These are phyloP conservation scores for Daldinia grandis DNA, from an alignment of 495 filamentous ascomycete species.

Conservation along the genomic window DNA sequence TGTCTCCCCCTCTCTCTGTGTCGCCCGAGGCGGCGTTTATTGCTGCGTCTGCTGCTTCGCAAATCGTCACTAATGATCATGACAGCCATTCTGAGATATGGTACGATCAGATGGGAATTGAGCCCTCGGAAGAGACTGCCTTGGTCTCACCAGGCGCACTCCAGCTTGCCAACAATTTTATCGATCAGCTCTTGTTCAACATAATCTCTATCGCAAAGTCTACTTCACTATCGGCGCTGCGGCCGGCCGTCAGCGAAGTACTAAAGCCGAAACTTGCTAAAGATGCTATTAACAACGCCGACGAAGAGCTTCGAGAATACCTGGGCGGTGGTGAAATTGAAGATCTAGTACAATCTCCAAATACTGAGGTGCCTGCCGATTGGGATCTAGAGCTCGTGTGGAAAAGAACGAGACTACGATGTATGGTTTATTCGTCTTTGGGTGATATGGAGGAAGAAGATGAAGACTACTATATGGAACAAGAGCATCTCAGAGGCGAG, in stretches of 20 bases:
- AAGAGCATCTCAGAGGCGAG: slow-evolving; percentile 69
- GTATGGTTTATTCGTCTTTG: slow-evolving; percentile 97
- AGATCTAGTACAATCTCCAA: slow-evolving; percentile 64
- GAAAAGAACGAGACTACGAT: slow-evolving; percentile 89
- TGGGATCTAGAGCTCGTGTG: slow-evolving; percentile 90
- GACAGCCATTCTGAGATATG: slow-evolving; percentile 72
- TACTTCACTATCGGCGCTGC: slow-evolving; percentile 78
- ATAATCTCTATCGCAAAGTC: slow-evolving; percentile 82
- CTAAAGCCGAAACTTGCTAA: slow-evolving; percentile 87
- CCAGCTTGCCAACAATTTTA: slow-evolving; percentile 85
- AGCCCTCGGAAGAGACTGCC: slow-evolving; percentile 71
- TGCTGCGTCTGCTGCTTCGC: slow-evolving; percentile 84
- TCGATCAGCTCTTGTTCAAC: slow-evolving; percentile 92
- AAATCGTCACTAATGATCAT: slow-evolving; percentile 90
- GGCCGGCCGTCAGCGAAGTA: slow-evolving; percentile 85
- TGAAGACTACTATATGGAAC: slow-evolving; percentile 82
- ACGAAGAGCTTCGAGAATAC: slow-evolving; percentile 90
- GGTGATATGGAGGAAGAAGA: slow-evolving; percentile 98
- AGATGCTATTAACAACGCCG: slow-evolving; percentile 85
- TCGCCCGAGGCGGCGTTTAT: slow-evolving; percentile 88
- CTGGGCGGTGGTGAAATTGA: slow-evolving; percentile 81
- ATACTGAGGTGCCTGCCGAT: slow-evolving; percentile 60
- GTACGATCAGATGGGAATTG: slow-evolving; percentile 70
- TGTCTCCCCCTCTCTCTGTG: slow-evolving; percentile 70
- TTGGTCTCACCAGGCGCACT: slow-evolving; percentile 79